Conservation (phyloP, 2,329 filamentous ascomycete genomes). For the Xylariaceae sp. region DNA sequence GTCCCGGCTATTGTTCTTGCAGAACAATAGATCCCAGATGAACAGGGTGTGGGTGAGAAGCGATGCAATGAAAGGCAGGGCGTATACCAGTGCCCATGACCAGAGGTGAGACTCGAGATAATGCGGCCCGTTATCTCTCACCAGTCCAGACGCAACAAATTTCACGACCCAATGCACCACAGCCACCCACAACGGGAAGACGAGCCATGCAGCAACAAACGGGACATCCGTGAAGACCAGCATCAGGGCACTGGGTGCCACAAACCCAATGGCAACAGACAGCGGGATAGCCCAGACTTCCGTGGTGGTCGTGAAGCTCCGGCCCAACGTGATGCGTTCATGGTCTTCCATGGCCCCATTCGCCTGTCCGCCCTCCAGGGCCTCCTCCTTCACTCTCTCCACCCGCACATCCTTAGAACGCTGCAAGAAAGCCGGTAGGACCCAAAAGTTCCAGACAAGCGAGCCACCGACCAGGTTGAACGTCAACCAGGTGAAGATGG, state of each 20-base stretch:
- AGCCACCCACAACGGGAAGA: conserved; percentile 48
- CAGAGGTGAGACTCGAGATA: conserved; percentile 41
- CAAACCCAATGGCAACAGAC: conserved; percentile 44
- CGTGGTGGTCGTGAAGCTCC: conserved; percentile 38
- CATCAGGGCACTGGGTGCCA: conserved; percentile 43
- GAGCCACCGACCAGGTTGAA: conserved; percentile 47
- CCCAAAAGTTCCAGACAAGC: conserved; percentile 47
- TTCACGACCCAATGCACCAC: conserved; percentile 37
- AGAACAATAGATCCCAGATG: conserved; percentile 35
- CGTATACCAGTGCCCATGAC: conserved; percentile 40
- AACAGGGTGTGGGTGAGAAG: conserved; percentile 39
- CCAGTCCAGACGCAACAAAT: conserved; percentile 23
- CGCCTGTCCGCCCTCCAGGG: background rate
- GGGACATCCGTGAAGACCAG: conserved; percentile 37
- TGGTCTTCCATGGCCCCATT: background rate
- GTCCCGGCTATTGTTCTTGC: conserved; percentile 43
- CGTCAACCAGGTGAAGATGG: conserved; percentile 40
- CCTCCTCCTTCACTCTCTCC: conserved; percentile 17
- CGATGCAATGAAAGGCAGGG: conserved; percentile 41
- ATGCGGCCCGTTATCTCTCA: conserved; percentile 30
- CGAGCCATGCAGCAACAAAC: conserved; percentile 43
- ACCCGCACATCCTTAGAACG: conserved; percentile 35
- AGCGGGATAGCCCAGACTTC: conserved; percentile 55
- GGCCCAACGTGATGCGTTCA: conserved; percentile 17
- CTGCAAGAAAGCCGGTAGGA: conserved; percentile 45